Evolutionary conservation across 768 basidiomycete species (phyloP).

Genomic region (Lentinula guzmanii): DNA sequence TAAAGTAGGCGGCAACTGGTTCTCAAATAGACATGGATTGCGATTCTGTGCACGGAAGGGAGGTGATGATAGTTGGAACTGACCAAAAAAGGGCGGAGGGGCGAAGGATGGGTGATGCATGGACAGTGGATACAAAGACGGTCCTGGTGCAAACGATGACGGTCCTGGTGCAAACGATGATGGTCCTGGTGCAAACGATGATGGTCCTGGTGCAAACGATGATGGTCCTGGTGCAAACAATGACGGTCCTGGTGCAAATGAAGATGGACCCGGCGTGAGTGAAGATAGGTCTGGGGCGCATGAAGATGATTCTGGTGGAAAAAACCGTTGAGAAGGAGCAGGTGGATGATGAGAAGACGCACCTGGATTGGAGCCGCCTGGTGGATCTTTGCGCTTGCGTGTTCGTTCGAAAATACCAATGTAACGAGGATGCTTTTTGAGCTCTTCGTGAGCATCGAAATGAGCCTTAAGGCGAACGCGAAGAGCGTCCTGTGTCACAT

Average conservation of each 20-base stretch:
- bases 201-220: no score
- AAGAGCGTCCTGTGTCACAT: neutral
- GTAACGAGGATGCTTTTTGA: neutral
- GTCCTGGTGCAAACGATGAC: no score
- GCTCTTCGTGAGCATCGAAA: neutral
- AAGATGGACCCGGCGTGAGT: neutral
- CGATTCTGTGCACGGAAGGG: no score
- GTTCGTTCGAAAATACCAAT: neutral
- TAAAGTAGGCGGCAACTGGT: no score
- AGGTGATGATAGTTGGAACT: no score
- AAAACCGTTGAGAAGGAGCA: neutral
- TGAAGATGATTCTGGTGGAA: neutral
- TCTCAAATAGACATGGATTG: no score
- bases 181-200: no score
- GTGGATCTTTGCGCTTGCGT: neutral
- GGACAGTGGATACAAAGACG: no score
- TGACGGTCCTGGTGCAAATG: no score
- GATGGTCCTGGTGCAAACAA: neutral
- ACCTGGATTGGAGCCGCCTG: neutral
- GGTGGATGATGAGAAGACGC: neutral
- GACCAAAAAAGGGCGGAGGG: no score
- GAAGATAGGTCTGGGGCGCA: neutral
- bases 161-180: no score
- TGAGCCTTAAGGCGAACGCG: neutral
- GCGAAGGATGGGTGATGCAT: no score